Conservation (phyloP, 164 flowering plant species). For the Aristolochia contorta region DNA sequence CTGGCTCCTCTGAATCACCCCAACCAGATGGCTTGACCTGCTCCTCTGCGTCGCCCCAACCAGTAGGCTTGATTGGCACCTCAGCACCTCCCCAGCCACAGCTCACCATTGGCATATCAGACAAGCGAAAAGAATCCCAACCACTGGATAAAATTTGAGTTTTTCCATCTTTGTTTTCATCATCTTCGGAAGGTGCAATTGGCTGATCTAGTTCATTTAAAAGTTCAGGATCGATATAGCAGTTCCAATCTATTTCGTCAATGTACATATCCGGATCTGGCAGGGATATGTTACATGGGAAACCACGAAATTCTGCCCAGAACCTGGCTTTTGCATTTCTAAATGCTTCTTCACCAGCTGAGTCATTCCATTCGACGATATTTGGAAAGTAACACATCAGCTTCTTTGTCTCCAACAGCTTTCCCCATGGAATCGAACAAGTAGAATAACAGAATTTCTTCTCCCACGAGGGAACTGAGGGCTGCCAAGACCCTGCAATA, state of each 20-base stretch:
- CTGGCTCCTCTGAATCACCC: neutral
- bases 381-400: conserved; percentile 20
- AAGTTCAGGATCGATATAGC: conserved; percentile 33
- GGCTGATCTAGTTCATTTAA: conserved; percentile 32
- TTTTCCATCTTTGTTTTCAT: conserved; percentile 4
- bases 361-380: conserved; percentile 56
- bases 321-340: conserved; percentile 45
- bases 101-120: neutral
- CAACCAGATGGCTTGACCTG: neutral
- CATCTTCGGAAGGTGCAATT: conserved; percentile 18
- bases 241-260: conserved; percentile 51
- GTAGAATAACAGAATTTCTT: conserved; percentile 37
- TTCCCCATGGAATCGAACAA: conserved; percentile 52
- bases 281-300: conserved; percentile 24
- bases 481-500: conserved; percentile 26
- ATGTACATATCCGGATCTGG: conserved; percentile 58
- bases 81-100: conserved; percentile 29
- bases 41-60: neutral
- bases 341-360: conserved; percentile 70
- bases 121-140: conserved; percentile 4
- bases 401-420: conserved; percentile 37
- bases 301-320: conserved; percentile 45
- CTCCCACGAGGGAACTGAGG: conserved; percentile 65
- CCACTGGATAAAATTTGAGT: neutral
- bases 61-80: neutral